Conservation (phyloP, 2,329 filamentous ascomycete genomes). For the Hypoxylon sp. region DNA sequence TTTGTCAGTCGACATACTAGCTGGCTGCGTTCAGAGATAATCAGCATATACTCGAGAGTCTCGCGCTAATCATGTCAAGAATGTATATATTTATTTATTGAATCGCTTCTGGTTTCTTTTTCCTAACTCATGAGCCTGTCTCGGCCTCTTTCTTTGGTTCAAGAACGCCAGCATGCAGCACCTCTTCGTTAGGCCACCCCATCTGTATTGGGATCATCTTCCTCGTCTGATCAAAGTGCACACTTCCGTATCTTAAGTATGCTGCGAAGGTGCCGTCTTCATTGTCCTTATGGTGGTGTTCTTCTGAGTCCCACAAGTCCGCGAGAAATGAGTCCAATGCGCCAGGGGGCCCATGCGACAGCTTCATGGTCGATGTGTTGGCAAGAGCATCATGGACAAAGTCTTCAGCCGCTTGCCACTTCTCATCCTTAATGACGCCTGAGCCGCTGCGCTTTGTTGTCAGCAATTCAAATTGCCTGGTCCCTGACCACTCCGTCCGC, state of each 20-base stretch:
- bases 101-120: neutral
- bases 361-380: slow-evolving; percentile 54
- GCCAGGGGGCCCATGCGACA: slow-evolving; percentile 53
- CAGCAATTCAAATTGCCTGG: slow-evolving; percentile 54
- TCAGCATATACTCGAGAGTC: too few relatives aligned
- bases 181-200: slow-evolving; percentile 47
- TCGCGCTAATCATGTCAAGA: too few relatives aligned
- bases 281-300: slow-evolving; percentile 53
- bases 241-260: slow-evolving; percentile 52
- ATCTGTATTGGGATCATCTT: slow-evolving; percentile 47
- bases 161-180: slow-evolving; percentile 46
- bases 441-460: slow-evolving; percentile 47
- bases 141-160: slow-evolving; percentile 40
- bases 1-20: too few relatives aligned
- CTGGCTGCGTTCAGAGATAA: too few relatives aligned
- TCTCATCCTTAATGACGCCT: slow-evolving; percentile 48
- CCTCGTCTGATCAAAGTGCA: slow-evolving; percentile 50
- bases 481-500: slow-evolving; percentile 53
- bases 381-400: slow-evolving; percentile 53
- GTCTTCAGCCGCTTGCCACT: slow-evolving; percentile 50
- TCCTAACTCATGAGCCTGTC: neutral
- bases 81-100: too few relatives aligned
- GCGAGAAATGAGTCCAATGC: slow-evolving; percentile 52
- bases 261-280: slow-evolving; percentile 52
- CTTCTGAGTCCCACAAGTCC: slow-evolving; percentile 53